A percentile compares a stretch with the other conserved stretches of the same genome.
Conservation (phyloP, 1,139 yeast species). For the Kurtzmaniella natalensis region DNA sequence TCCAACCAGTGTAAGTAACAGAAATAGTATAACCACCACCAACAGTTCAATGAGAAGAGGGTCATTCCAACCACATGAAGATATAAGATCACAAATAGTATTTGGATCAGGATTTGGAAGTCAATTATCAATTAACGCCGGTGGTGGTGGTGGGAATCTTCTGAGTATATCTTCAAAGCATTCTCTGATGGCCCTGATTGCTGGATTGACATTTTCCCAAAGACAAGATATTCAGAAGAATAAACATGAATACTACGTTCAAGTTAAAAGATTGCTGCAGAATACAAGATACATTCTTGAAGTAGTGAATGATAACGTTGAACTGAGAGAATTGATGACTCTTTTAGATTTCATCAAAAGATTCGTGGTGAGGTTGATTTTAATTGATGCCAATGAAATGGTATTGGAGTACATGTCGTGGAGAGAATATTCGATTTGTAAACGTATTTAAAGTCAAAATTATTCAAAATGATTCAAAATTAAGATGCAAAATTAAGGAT, state of each 20-base stretch:
- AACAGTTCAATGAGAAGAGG: conserved; percentile 21
- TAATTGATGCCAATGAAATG: conserved; percentile 38
- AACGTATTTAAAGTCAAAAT: neutral
- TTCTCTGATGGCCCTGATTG: conserved; percentile 7
- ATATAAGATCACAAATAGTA: conserved; percentile 3
- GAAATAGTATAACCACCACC: conserved; percentile 25
- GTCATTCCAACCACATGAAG: conserved; percentile 12
- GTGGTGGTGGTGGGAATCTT: neutral
- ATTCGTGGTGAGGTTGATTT: conserved; percentile 33
- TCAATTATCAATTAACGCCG: neutral
- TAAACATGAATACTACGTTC: conserved; percentile 37
- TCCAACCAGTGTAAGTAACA: conserved; percentile 18
- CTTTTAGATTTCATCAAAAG: conserved; percentile 37
- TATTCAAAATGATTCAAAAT: neutral
- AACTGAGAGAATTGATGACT: conserved; percentile 18
- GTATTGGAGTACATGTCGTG: conserved; percentile 31
- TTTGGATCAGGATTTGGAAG: conserved; percentile 2
- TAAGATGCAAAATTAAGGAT: no score
- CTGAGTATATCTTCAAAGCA: neutral
- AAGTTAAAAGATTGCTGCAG: conserved; percentile 18
- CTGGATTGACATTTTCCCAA: conserved; percentile 19
- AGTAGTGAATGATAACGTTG: conserved; percentile 8
- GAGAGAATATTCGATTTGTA: conserved; percentile 12
- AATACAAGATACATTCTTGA: conserved; percentile 13
- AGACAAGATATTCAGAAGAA: conserved; percentile 29